Evolutionary conservation across 2,329 filamentous ascomycete species (phyloP), one percentile per base, ranked within the genome.

Genomic region (Byssochlamys sp.): DNA sequence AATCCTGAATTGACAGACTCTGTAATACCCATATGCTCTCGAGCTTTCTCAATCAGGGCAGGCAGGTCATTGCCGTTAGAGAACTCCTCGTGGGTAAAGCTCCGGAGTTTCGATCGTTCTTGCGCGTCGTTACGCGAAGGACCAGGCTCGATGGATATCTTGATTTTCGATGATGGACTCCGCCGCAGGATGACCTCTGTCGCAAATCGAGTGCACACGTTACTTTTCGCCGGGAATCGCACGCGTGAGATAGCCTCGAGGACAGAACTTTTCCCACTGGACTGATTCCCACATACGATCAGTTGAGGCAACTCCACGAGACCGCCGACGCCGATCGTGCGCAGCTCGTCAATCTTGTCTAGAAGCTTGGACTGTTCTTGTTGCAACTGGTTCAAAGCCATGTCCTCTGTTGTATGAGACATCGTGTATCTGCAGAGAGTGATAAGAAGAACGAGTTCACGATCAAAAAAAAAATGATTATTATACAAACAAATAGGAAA

Each of bases 41-140:
- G 80, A 0, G 83, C 84, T 11, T 77, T 67, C 3, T 78, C 73
- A 31, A 86, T 79, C 19, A 85, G 71, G 0, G 67, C 63, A 0
- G 75, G 69, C 0, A 86, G 70, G 7, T 68, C 60, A 50, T 26
- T 57, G 2, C 9, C 39, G 14, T 65, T 66, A 0, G 61, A 57
- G 2, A 65, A 64, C 2, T 66, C 54, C 4, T 57, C 53, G 1
- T 55, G 33, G 0, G 45, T 14, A 28, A 67, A 63, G 1, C 11
- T 28, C 25, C 54, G 57, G 28, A 53, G 29, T 52, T 25, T 52
- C 49, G 33, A 50, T 19, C 7, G 14, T 49, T 52, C 50, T 39
- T 56, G 48, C 11, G 52, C 50, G 26, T 56, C 29, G 4, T 4
- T 39, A 7, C 48, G 48, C 12, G 48, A 56, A 12, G 11, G 6